Percentiles rank a stretch among this genome's conserved stretches.
phyloP scores from a whole-genome alignment of 1,284 basidiomycete species.

The Marasmius tenuissimus region DNA sequence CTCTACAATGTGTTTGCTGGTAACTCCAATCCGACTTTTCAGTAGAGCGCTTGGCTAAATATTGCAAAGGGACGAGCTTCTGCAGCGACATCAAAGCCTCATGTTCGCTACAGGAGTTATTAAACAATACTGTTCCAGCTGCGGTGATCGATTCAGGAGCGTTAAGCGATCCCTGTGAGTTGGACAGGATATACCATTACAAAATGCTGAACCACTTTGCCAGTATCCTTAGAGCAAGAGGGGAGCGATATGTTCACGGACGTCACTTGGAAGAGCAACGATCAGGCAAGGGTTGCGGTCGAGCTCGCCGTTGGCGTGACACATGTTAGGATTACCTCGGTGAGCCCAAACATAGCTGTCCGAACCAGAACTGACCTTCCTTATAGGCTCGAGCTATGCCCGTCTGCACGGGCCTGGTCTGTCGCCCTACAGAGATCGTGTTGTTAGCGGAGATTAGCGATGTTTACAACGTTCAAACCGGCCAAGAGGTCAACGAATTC shows the following conservation, averaged over 20 bases:
- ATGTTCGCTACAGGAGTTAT: constrained; percentile 58
- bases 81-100: constrained; percentile 58
- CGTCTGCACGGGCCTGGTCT: constrained; percentile 55
- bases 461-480: constrained; percentile 76
- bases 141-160: constrained; percentile 47
- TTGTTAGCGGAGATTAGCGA: constrained; percentile 81
- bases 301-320: constrained; percentile 59
- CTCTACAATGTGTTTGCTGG: constrained; percentile 76
- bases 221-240: constrained; percentile 64
- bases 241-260: constrained; percentile 50
- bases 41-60: constrained; percentile 1
- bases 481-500: constrained; percentile 77
- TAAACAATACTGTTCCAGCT: constrained; percentile 54
- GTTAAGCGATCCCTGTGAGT: constrained; percentile 20
- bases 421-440: constrained; percentile 79
- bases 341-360: constrained; percentile 41
- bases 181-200: not conserved
- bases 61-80: constrained; percentile 50
- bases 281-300: constrained; percentile 64
- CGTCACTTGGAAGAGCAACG: constrained; percentile 57
- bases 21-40: constrained; percentile 30
- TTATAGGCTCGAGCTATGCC: constrained; percentile 11
- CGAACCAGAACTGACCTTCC: not conserved
- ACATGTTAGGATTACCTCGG: constrained; percentile 70
- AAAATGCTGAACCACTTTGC: not conserved